Percentiles rank a stretch among this genome's conserved stretches.
phyloP scores from a whole-genome alignment of 1,284 basidiomycete species.

The Schizopora paradoxa region DNA sequence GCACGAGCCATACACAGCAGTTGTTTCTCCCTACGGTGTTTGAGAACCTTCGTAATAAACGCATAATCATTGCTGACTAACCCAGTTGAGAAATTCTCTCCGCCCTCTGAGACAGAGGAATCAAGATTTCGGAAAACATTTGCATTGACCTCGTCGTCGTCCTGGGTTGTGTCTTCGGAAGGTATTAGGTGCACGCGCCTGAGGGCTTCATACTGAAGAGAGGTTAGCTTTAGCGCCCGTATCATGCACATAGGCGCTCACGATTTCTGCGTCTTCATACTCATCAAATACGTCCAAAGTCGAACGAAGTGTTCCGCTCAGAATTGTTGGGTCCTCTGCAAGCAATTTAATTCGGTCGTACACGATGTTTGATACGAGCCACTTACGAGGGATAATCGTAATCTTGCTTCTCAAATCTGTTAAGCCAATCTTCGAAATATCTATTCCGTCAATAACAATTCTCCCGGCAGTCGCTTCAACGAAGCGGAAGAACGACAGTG shows the following conservation, averaged over 20 bases:
- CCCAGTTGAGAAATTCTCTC: slow-evolving; percentile 94
- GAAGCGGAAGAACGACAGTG: slow-evolving; percentile 93
- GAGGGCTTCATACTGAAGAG: slow-evolving; percentile 72
- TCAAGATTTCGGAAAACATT: slow-evolving; percentile 88
- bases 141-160: slow-evolving; percentile 59
- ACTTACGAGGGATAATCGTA: slow-evolving; percentile 89
- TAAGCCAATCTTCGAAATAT: slow-evolving; percentile 83
- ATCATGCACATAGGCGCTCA: slow-evolving; percentile 31
- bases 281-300: slow-evolving; percentile 90
- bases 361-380: not conserved
- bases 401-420: slow-evolving; percentile 80
- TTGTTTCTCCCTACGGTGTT: slow-evolving; percentile 45
- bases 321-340: slow-evolving; percentile 83
- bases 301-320: slow-evolving; percentile 82
- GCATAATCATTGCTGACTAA: slow-evolving; percentile 27
- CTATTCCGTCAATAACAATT: slow-evolving; percentile 85
- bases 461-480: slow-evolving; percentile 81
- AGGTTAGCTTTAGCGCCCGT: not conserved
- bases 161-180: slow-evolving; percentile 46
- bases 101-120: slow-evolving; percentile 79
- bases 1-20: slow-evolving; percentile 63
- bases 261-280: slow-evolving; percentile 83
- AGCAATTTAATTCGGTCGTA: slow-evolving; percentile 2
- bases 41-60: not conserved
- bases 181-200: slow-evolving; percentile 84